These are phyloP conservation scores for Geotrichum australiense DNA, from an alignment of 1,139 yeast genomes.

Conservation along the genomic window DNA sequence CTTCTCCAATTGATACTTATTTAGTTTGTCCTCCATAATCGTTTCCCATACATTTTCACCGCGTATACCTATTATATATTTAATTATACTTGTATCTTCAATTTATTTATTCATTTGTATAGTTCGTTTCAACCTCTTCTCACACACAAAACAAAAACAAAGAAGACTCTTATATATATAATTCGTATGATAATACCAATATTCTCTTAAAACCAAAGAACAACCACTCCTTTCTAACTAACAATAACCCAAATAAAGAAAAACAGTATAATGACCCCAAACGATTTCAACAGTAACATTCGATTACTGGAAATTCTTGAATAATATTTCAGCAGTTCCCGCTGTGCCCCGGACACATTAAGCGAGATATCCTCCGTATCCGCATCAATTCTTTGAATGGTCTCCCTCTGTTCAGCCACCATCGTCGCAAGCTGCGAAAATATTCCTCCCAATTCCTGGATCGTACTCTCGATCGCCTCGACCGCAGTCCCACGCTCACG, in stretches of 20 bases:
- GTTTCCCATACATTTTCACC: no score
- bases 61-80: no score
- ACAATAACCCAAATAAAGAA: conserved; percentile 31
- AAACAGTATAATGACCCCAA: conserved; percentile 63
- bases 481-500: conserved; percentile 86
- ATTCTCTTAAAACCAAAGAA: no score
- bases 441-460: conserved; percentile 90
- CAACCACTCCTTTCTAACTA: conserved; percentile 20
- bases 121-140: no score
- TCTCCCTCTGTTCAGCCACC: conserved; percentile 98
- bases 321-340: conserved; percentile 85
- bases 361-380: conserved; percentile 89
- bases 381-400: conserved; percentile 88
- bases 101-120: no score
- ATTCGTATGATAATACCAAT: no score
- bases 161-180: no score
- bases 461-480: conserved; percentile 91
- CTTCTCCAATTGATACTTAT: no score
- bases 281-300: conserved; percentile 85
- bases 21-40: no score
- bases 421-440: conserved; percentile 93
- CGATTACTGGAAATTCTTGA: conserved; percentile 83
- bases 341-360: conserved; percentile 88
- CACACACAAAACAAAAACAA: no score
- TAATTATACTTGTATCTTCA: no score